Evolutionary conservation across 345 rosid species (phyloP).

Genomic region (Rhizophora mangle): DNA sequence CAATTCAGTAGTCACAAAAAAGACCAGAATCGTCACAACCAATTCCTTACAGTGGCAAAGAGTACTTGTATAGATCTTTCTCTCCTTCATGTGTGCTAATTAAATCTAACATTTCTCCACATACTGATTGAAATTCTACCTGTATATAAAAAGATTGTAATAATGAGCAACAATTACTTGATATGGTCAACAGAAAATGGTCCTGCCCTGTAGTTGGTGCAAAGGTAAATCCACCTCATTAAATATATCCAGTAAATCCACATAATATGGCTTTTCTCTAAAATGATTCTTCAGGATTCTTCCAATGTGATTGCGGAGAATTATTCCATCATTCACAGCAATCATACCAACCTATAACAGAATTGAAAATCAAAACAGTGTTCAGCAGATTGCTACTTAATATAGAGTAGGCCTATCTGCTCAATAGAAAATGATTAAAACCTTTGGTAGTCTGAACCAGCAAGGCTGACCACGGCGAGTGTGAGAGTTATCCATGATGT

Average conservation of each 20-base stretch:
- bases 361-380: not conserved
- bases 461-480: slow-evolving; percentile 86
- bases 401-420: not conserved
- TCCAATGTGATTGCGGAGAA: slow-evolving; percentile 45
- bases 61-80: slow-evolving; percentile 64
- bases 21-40: not conserved
- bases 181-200: not conserved
- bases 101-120: slow-evolving; percentile 83
- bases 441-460: slow-evolving; percentile 80
- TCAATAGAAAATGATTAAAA: slow-evolving; percentile 10
- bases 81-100: slow-evolving; percentile 68
- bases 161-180: not conserved
- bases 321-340: slow-evolving; percentile 53
- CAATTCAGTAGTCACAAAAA: not conserved
- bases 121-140: slow-evolving; percentile 76
- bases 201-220: not conserved
- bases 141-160: slow-evolving; percentile 20
- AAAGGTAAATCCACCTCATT: slow-evolving; percentile 41
- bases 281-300: slow-evolving; percentile 54
- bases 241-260: slow-evolving; percentile 51
- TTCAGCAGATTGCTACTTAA: not conserved
- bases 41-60: slow-evolving; percentile 55
- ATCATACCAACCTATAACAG: slow-evolving; percentile 64
- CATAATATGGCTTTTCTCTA: slow-evolving; percentile 49
- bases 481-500: slow-evolving; percentile 79